Evolutionary conservation across 352 stramenopile species (phyloP).

Genomic region (Phytophthora multivora): DNA sequence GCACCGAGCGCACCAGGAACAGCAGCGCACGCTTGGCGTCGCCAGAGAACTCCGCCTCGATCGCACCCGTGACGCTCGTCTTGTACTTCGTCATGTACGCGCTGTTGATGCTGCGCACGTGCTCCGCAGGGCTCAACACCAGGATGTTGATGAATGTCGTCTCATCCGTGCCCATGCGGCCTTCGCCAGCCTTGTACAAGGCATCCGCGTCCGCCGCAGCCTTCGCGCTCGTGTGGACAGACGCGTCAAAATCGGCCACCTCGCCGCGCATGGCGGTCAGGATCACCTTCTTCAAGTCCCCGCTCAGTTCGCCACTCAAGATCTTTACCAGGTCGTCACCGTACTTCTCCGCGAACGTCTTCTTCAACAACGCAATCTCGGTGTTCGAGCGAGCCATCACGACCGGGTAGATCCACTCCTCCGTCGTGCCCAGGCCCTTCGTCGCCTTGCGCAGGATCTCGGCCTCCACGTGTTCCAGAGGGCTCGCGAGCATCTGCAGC

Average conservation of each 20-base stretch:
- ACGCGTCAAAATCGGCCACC: constrained; percentile 46
- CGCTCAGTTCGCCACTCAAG: constrained; percentile 52
- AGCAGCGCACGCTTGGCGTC: constrained; percentile 46
- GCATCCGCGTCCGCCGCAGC: constrained; percentile 50
- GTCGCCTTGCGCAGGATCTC: constrained; percentile 61
- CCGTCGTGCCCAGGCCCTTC: constrained; percentile 60
- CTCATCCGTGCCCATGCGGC: constrained; percentile 64
- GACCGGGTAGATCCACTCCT: constrained; percentile 62
- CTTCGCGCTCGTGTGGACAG: constrained; percentile 59
- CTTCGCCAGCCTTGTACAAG: constrained; percentile 73
- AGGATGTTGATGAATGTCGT: constrained; percentile 55
- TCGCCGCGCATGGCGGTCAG: constrained; percentile 44
- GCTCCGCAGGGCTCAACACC: constrained; percentile 43
- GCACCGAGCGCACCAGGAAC: constrained; percentile 37
- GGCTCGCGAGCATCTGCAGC: constrained; percentile 47
- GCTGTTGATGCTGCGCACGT: constrained; percentile 55
- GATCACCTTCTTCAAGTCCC: constrained; percentile 69
- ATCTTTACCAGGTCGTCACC: constrained; percentile 53
- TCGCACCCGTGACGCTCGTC: constrained; percentile 48
- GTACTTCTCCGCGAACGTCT: constrained; percentile 64
- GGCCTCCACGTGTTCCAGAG: constrained; percentile 60
- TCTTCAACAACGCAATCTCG: constrained; percentile 77
- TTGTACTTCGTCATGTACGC: constrained; percentile 59
- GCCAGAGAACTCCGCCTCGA: constrained; percentile 57
- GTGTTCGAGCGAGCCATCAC: constrained; percentile 60